phyloP scores from a whole-genome alignment of 2,329 filamentous ascomycete species.

The Pseudogymnoascus sp. region DNA sequence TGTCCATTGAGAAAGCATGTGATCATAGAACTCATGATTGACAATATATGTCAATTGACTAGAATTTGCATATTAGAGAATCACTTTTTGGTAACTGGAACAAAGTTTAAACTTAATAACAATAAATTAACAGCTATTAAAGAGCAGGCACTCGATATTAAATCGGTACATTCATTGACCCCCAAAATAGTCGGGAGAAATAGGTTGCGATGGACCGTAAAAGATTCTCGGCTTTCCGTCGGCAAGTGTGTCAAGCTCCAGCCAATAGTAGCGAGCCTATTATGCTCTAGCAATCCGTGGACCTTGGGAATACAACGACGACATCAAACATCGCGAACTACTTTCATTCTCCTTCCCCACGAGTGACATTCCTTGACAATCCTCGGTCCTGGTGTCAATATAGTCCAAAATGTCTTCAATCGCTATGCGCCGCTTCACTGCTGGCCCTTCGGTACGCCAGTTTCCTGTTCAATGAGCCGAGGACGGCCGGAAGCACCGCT shows the following conservation, averaged over 20 bases:
- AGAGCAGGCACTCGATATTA: neutral
- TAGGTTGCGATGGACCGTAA: neutral
- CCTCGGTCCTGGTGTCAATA: constrained; percentile 8
- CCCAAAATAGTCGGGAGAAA: neutral
- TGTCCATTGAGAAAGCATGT: neutral
- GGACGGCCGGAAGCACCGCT: constrained; percentile 20
- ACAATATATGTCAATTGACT: neutral
- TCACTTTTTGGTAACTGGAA: too few species aligned
- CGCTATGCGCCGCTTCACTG: constrained; percentile 53
- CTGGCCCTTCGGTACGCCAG: constrained; percentile 47
- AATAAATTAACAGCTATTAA: neutral
- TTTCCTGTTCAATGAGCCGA: constrained; percentile 14
- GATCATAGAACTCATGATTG: neutral
- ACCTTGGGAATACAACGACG: constrained; percentile 7
- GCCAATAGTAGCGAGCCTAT: constrained; percentile 8
- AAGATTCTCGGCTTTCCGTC: constrained; percentile 9
- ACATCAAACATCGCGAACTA: constrained; percentile 8
- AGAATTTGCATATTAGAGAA: neutral
- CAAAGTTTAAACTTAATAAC: neutral
- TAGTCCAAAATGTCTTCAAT: constrained; percentile 52
- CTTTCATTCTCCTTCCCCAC: constrained; percentile 6
- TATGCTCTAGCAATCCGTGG: constrained; percentile 5
- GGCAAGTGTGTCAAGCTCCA: constrained; percentile 7
- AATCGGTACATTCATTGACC: neutral
- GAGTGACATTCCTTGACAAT: constrained; percentile 8